phyloP scores from a whole-genome alignment of 2,329 filamentous ascomycete species.

The Teratosphaeria nubilosa region DNA sequence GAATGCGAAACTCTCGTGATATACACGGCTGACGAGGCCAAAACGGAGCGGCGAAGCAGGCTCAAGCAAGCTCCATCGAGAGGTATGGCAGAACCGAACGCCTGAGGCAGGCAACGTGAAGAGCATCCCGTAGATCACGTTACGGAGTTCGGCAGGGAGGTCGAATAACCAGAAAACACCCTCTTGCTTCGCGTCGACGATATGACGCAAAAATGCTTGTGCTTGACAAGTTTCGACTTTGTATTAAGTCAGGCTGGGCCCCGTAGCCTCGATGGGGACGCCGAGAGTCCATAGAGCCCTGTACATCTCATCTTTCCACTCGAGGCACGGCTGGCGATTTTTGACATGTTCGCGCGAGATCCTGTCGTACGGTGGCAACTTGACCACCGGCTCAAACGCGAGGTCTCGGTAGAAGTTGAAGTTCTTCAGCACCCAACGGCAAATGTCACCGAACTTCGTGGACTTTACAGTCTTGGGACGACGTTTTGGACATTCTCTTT shows the following conservation, averaged over 20 bases:
- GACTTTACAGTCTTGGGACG: too few species aligned
- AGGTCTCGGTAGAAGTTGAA: background rate
- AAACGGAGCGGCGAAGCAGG: too few species aligned
- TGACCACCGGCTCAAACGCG: background rate
- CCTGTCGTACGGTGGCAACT: background rate
- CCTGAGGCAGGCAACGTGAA: background rate
- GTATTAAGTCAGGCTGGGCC: too few species aligned
- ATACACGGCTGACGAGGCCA: too few species aligned
- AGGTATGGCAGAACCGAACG: too few species aligned
- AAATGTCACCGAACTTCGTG: too few species aligned
- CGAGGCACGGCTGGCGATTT: background rate
- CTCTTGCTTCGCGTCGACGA: background rate
- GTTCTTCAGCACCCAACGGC: background rate
- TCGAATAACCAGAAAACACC: conserved; percentile 1
- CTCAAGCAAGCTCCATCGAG: too few species aligned
- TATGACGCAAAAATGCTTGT: background rate
- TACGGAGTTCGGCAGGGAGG: conserved; percentile 2
- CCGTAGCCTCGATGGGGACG: too few species aligned
- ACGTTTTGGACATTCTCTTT: too few species aligned
- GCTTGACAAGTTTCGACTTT: background rate
- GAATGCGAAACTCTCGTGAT: too few species aligned
- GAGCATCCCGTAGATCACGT: conserved; percentile 2
- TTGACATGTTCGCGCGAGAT: too few species aligned
- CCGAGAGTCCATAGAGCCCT: background rate
- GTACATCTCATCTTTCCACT: background rate